Conservation (phyloP, 768 basidiomycete species). For the Tylopilus plumbeoviolaceoides region DNA sequence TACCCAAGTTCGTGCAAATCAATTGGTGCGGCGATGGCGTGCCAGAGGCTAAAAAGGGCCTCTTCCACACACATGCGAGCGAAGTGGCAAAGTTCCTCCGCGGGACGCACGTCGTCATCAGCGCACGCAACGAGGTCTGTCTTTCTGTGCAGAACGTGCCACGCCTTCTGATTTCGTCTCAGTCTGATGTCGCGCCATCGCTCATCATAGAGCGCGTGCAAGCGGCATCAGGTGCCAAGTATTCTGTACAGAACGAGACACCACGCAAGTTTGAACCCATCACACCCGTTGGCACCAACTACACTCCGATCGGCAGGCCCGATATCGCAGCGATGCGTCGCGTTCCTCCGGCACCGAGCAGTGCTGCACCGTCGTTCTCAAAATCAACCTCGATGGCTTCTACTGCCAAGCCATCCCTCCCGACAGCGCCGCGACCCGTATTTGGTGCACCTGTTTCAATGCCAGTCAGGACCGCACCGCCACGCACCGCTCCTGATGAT, state of each 20-base stretch:
- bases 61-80: constrained; percentile 84
- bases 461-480: constrained; percentile 35
- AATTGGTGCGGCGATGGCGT: constrained; percentile 99
- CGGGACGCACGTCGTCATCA: constrained; percentile 83
- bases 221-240: constrained; percentile 86
- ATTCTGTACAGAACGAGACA: constrained; percentile 79
- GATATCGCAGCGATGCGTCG: constrained; percentile 63
- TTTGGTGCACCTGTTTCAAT: constrained; percentile 44
- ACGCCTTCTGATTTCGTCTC: neutral
- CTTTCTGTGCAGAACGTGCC: neutral
- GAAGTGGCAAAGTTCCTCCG: constrained; percentile 78
- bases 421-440: constrained; percentile 45
- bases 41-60: constrained; percentile 85
- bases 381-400: neutral
- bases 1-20: constrained; percentile 92
- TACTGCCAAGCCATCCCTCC: constrained; percentile 29
- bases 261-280: constrained; percentile 74
- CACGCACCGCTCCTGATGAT: constrained; percentile 46
- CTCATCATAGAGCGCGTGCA: constrained; percentile 85
- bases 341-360: constrained; percentile 31
- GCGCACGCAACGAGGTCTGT: constrained; percentile 78
- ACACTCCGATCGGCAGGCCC: constrained; percentile 69
- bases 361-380: neutral
- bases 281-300: constrained; percentile 72
- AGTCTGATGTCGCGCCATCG: constrained; percentile 78